Evolutionary conservation across 805 yeast genomes (phyloP), one percentile per base, ranked within the genome.

Genomic region (Yamadazyma takamatsuzukensis): DNA sequence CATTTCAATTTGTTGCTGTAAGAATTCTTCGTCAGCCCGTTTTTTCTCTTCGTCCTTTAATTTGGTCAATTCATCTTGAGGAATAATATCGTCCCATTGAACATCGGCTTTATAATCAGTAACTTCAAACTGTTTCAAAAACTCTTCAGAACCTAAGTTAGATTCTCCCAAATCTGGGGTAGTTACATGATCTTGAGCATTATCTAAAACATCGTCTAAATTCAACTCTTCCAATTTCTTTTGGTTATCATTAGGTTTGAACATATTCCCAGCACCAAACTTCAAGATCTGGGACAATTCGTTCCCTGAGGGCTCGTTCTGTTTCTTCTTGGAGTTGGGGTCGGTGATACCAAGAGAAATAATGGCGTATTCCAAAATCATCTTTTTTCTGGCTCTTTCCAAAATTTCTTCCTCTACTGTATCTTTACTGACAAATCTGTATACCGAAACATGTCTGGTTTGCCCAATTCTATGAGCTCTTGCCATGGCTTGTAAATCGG

Each of bases 381-480:
- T 93, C 76, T 93, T 93, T 66, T 88, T 83, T 56, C 98, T 76
- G 0, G 98, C 98, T 44, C 97, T 76, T 61, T 93, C 99, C 45
- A 93, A 68, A 39, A 93, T 95, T 55, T 93, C 96, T 59, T 93
- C 99, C 59, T 93, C 99, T 10, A 93, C 96, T 0, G 98, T 93
- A 51, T 93, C 98, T 51, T 93, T 93, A 37, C 96, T 83, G n/a
- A 93, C 97, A 64, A 93, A 85, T 54, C 99, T 71, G 56, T 93
- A 93, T 12, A 93, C 97, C 79, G 87, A 86, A 22, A 93, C 99
- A 61, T 93, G 98, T 49, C 86, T 88, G 61, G 89, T 93, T 59
- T 93, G 99, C n/a, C 99, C 99, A 55, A 93, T 93, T 69, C 99
- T 80, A 64, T 93, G 99, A 3, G 98, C 98, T 62, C 98, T 79